Percentiles rank a stretch among this genome's conserved stretches.
phyloP scores from a whole-genome alignment of 108 stramenopile species.

The Cyclotella kingstonii region DNA sequence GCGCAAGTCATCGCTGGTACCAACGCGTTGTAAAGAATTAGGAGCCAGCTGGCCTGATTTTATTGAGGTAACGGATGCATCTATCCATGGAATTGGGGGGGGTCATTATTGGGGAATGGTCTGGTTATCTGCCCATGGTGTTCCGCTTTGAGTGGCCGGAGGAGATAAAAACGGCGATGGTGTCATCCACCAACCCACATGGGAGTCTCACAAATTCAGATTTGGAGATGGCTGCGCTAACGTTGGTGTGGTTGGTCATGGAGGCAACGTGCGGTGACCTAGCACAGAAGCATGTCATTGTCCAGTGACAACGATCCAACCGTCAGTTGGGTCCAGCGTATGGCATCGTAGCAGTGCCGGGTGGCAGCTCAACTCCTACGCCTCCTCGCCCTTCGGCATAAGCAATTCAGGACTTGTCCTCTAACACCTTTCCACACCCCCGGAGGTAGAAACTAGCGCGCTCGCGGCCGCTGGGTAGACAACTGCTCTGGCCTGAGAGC shows the following conservation, averaged over 20 bases:
- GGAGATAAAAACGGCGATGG: slow-evolving; percentile 8
- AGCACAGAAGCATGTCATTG: not conserved
- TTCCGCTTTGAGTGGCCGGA: slow-evolving; percentile 18
- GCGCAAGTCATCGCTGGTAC: not conserved
- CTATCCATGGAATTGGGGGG: slow-evolving; percentile 30
- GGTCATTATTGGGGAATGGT: slow-evolving; percentile 6
- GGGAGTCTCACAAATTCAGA: slow-evolving; percentile 35
- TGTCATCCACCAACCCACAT: slow-evolving; percentile 15
- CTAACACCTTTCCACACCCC: slow-evolving; percentile 12
- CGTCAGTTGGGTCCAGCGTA: slow-evolving; percentile 3
- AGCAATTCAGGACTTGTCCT: not conserved
- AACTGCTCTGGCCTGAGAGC: slow-evolving; percentile 4
- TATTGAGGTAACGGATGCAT: slow-evolving; percentile 8
- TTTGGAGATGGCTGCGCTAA: slow-evolving; percentile 27
- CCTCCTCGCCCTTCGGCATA: not conserved
- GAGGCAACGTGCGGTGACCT: not conserved
- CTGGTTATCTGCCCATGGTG: not conserved
- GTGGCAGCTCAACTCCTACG: slow-evolving; percentile 1
- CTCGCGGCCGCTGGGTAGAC: slow-evolving; percentile 11
- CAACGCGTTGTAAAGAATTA: slow-evolving; percentile 6
- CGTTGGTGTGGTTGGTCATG: slow-evolving; percentile 13
- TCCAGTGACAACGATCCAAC: slow-evolving; percentile 17
- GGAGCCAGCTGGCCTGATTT: slow-evolving; percentile 1
- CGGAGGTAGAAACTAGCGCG: not conserved
- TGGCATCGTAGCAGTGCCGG: not conserved